Percentiles rank a stretch among this genome's conserved stretches.
These are phyloP conservation scores for Backusella morwellensis DNA, from an alignment of 192 early-diverging fungal genomes.

Conservation along the genomic window DNA sequence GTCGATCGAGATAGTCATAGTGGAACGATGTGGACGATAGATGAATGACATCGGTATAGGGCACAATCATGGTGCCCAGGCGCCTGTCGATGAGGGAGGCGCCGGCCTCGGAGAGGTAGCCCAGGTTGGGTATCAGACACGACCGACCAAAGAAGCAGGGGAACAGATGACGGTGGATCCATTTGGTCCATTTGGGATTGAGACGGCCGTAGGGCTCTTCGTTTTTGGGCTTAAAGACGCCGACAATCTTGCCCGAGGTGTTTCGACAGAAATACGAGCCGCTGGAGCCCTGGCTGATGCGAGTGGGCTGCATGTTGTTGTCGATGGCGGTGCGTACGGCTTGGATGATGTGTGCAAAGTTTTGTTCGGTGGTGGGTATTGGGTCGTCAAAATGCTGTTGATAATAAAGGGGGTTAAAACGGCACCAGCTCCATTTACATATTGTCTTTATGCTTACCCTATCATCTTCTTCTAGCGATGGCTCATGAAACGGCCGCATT, in stretches of 20 bases:
- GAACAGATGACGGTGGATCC: constrained; percentile 84
- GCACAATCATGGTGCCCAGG: constrained; percentile 74
- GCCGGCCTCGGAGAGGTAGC: constrained; percentile 88
- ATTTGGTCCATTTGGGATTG: constrained; percentile 90
- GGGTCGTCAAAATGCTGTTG: constrained; percentile 12
- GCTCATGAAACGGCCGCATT: background rate
- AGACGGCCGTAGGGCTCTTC: constrained; percentile 67
- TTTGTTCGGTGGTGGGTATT: constrained; percentile 42
- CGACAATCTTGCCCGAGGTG: constrained; percentile 70
- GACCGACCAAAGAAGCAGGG: constrained; percentile 88
- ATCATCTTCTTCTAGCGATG: background rate
- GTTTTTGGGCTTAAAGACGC: constrained; percentile 88
- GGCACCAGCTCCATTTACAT: too few relatives aligned
- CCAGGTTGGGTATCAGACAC: constrained; percentile 85
- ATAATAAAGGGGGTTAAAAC: background rate
- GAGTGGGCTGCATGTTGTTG: constrained; percentile 41
- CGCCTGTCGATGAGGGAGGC: constrained; percentile 77
- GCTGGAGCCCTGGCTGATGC: constrained; percentile 75
- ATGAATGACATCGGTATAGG: constrained; percentile 74
- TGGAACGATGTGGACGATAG: constrained; percentile 76
- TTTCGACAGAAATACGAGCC: constrained; percentile 92
- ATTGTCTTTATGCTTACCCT: background rate
- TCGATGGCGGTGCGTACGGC: constrained; percentile 52
- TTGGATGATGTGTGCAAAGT: constrained; percentile 43
- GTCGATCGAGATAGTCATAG: constrained; percentile 66